These are phyloP conservation scores for Mucor circinelloides DNA, from an alignment of 371 early-diverging fungal species.

Conservation along the genomic window DNA sequence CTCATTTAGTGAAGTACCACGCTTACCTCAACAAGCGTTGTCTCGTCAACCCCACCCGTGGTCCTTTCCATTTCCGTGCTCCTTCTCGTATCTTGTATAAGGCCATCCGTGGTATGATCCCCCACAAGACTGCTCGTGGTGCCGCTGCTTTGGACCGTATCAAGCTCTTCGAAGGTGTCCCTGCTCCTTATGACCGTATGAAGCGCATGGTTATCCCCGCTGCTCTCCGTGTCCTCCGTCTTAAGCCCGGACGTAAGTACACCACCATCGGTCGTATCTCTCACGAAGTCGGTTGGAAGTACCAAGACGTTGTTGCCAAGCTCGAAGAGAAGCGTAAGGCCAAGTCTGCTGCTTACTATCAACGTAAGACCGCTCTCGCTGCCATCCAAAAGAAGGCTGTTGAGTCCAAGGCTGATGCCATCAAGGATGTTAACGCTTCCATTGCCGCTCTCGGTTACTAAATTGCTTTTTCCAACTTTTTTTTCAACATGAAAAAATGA, in stretches of 20 bases:
- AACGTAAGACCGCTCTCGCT: constrained; percentile 72
- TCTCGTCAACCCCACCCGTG: constrained; percentile 96
- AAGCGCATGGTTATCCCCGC: constrained; percentile 98
- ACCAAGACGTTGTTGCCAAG: constrained; percentile 93
- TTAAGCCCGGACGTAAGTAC: constrained; percentile 98
- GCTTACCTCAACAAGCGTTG: constrained; percentile 98
- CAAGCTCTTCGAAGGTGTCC: constrained; percentile 99
- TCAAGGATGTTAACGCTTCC: constrained; percentile 52
- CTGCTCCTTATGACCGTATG: constrained; percentile 95
- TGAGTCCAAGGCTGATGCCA: constrained; percentile 49
- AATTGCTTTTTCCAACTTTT: constrained; percentile 12
- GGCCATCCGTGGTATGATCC: constrained; percentile 98
- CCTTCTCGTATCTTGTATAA: constrained; percentile 99
- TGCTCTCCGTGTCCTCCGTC: constrained; percentile 95
- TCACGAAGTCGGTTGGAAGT: constrained; percentile 99
- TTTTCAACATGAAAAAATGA: background rate
- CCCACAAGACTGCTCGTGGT: constrained; percentile 99
- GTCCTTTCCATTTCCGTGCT: constrained; percentile 99
- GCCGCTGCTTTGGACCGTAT: constrained; percentile 96
- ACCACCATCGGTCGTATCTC: constrained; percentile 94
- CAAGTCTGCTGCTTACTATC: constrained; percentile 89
- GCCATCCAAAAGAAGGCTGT: constrained; percentile 54
- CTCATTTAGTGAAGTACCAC: constrained; percentile 87
- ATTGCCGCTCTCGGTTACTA: constrained; percentile 65
- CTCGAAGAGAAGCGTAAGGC: constrained; percentile 98